These are phyloP conservation scores for Oxytropis ochrocephala DNA, from an alignment of 306 rosid genomes.

Conservation along the genomic window DNA sequence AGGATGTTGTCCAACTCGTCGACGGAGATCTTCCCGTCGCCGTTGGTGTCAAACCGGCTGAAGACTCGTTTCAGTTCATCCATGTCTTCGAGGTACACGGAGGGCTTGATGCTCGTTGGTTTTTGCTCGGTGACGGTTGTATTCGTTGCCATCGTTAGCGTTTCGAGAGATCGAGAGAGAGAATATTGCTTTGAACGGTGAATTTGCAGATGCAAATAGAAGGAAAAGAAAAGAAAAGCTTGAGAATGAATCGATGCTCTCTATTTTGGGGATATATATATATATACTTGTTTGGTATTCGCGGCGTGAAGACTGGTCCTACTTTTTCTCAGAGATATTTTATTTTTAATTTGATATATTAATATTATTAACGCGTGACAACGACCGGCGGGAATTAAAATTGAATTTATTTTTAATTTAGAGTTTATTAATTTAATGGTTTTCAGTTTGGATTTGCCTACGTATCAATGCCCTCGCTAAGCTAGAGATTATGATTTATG, in stretches of 20 bases:
- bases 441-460: not conserved
- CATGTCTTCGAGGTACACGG: conserved; percentile 35
- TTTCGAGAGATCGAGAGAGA: not conserved
- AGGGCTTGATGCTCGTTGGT: not conserved
- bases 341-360: not conserved
- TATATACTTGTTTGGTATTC: not conserved
- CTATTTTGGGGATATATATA: not conserved
- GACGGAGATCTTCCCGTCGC: conserved; percentile 85
- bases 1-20: conserved; percentile 61
- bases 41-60: conserved; percentile 71
- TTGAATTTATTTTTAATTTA: not conserved
- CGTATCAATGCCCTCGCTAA: not conserved
- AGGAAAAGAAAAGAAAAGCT: not conserved
- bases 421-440: not conserved
- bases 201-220: not conserved
- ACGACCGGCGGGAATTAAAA: not conserved
- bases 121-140: not conserved
- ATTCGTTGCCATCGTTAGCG: conserved; percentile 22
- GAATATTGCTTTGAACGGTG: not conserved
- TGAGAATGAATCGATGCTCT: not conserved
- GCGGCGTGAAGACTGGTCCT: not conserved
- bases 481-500: no score
- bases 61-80: conserved; percentile 57
- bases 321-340: not conserved
- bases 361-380: not conserved